These are phyloP conservation scores for Ziziphus jujuba DNA, from an alignment of 306 rosid species.

Conservation along the genomic window DNA sequence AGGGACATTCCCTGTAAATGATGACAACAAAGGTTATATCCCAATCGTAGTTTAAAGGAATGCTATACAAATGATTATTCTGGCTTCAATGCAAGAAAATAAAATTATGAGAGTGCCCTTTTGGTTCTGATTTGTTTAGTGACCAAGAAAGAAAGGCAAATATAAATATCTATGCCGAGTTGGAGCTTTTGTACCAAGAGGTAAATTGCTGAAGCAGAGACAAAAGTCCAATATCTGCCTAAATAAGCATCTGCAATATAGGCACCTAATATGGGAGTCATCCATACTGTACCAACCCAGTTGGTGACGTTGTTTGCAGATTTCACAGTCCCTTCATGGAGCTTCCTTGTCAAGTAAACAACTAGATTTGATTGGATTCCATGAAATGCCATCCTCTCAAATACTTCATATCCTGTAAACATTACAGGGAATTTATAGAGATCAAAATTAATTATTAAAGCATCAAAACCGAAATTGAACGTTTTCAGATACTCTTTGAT, in stretches of 20 bases:
- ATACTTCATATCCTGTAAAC: constrained; percentile 54
- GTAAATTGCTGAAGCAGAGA: constrained; percentile 50
- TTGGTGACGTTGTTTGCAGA: constrained; percentile 60
- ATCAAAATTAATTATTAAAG: too few species aligned
- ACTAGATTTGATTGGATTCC: constrained; percentile 58
- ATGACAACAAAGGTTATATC: too few species aligned
- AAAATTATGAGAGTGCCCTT: too few species aligned
- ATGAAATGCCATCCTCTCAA: constrained; percentile 73
- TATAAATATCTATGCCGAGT: too few species aligned
- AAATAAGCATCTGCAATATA: constrained; percentile 52
- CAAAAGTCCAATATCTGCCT: constrained; percentile 60
- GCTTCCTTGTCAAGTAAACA: constrained; percentile 47
- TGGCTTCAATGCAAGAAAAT: too few species aligned
- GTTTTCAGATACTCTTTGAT: not conserved
- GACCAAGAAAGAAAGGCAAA: too few species aligned
- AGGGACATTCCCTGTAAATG: constrained; percentile 52
- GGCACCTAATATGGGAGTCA: constrained; percentile 52
- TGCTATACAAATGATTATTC: too few species aligned
- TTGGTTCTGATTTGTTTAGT: too few species aligned
- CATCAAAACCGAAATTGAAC: not conserved
- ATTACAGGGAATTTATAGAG: not conserved
- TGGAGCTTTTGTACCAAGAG: constrained; percentile 33
- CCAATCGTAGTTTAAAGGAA: too few species aligned
- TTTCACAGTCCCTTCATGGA: constrained; percentile 55
- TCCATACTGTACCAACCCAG: constrained; percentile 63